phyloP scores from a whole-genome alignment of 2,329 filamentous ascomycete genomes.

The Pestalotiopsis sp. region DNA sequence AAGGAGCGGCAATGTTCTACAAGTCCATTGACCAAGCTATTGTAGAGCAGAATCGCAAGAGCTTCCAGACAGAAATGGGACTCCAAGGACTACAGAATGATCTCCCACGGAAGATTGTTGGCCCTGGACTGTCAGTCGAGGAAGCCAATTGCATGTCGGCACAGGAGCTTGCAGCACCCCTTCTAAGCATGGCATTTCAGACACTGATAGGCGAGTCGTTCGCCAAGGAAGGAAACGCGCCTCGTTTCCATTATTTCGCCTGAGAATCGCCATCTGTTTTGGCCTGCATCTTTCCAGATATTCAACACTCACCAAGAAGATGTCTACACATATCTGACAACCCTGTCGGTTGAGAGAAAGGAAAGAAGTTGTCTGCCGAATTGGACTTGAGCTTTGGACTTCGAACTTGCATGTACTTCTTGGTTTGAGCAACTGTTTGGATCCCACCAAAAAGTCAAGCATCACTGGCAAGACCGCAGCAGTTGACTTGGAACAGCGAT shows the following conservation, averaged over 20 bases:
- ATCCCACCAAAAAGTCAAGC: not conserved
- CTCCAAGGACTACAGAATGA: slow-evolving; percentile 40
- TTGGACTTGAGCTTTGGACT: not conserved
- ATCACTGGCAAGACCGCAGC: not conserved
- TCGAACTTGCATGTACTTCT: not conserved
- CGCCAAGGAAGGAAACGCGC: no score
- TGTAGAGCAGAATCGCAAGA: slow-evolving; percentile 32
- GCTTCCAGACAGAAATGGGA: slow-evolving; percentile 34
- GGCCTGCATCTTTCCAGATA: not conserved
- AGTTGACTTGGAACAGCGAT: not conserved
- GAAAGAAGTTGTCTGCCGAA: not conserved
- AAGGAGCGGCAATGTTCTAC: slow-evolving; percentile 37
- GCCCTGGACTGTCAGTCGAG: slow-evolving; percentile 34
- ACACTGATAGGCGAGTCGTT: slow-evolving; percentile 16
- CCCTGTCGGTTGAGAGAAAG: not conserved
- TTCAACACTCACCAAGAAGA: not conserved
- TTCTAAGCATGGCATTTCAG: slow-evolving; percentile 44
- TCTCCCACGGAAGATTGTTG: not conserved
- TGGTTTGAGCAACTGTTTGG: not conserved
- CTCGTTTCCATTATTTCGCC: not conserved
- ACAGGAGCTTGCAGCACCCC: slow-evolving; percentile 41
- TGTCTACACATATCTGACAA: not conserved
- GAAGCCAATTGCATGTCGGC: slow-evolving; percentile 40
- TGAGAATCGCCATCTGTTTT: not conserved
- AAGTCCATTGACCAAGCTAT: slow-evolving; percentile 34